phyloP scores from a whole-genome alignment of 2,329 filamentous ascomycete genomes.

The Cladosporium sp. region DNA sequence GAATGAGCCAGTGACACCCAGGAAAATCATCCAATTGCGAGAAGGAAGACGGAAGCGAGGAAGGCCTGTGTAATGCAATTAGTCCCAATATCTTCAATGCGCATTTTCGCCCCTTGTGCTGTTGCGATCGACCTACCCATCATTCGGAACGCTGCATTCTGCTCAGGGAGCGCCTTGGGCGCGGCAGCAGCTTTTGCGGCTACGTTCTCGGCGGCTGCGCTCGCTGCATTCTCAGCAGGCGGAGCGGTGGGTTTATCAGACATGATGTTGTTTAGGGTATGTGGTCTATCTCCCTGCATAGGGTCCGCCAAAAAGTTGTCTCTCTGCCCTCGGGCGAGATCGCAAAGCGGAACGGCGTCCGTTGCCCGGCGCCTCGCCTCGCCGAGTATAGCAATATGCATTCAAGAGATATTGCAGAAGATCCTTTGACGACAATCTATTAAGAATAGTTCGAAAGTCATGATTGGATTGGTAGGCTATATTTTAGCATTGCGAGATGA shows the following conservation, averaged over 20 bases:
- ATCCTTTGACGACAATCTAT: too few relatives aligned
- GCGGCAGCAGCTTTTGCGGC: slow-evolving; percentile 14
- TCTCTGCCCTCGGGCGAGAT: not conserved
- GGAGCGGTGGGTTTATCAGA: slow-evolving; percentile 5
- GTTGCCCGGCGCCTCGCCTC: slow-evolving; percentile 8
- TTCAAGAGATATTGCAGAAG: not conserved
- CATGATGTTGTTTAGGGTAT: not conserved
- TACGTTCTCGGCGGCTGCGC: not conserved
- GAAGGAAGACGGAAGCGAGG: slow-evolving; percentile 86
- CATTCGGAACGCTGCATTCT: slow-evolving; percentile 71
- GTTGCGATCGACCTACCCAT: slow-evolving; percentile 46
- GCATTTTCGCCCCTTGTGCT: not conserved
- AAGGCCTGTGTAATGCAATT: slow-evolving; percentile 53
- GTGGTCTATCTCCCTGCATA: not conserved
- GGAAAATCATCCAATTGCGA: slow-evolving; percentile 97
- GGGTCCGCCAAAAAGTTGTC: slow-evolving; percentile 3
- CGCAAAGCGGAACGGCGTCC: slow-evolving; percentile 4
- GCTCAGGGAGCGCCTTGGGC: slow-evolving; percentile 39
- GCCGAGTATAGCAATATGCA: not conserved
- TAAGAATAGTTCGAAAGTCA: too few relatives aligned
- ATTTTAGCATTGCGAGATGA: too few relatives aligned
- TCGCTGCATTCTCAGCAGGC: slow-evolving; percentile 10
- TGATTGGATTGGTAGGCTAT: too few relatives aligned
- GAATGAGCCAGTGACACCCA: slow-evolving; percentile 71
- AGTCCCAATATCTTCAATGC: not conserved